phyloP scores from a whole-genome alignment of 805 yeast species.

The Suhomyces pyralidae region DNA sequence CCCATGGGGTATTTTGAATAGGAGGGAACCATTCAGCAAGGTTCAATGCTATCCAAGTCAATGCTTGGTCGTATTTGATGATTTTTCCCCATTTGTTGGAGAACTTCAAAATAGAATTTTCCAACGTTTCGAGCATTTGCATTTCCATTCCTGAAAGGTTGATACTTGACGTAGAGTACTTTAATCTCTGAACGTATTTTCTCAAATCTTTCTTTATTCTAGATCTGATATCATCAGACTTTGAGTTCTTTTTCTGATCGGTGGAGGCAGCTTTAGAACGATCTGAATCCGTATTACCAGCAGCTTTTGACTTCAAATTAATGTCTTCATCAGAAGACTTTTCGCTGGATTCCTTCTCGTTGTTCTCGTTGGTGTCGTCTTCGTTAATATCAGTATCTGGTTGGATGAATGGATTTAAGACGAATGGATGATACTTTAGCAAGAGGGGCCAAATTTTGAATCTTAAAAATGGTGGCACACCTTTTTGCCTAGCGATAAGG shows the following conservation, averaged over 20 bases:
- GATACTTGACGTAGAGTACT: constrained; percentile 22
- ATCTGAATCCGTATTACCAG: not conserved
- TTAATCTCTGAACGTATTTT: constrained; percentile 54
- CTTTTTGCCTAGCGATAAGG: constrained; percentile 73
- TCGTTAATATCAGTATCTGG: constrained; percentile 47
- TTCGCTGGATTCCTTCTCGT: constrained; percentile 6
- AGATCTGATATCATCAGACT: constrained; percentile 20
- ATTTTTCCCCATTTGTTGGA: constrained; percentile 74
- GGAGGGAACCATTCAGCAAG: constrained; percentile 89
- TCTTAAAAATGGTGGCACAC: constrained; percentile 80
- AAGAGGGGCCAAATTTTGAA: constrained; percentile 82
- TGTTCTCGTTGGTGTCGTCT: constrained; percentile 13
- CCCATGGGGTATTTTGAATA: constrained; percentile 49
- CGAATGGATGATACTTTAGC: constrained; percentile 81
- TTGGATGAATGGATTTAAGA: constrained; percentile 66
- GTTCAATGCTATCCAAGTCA: constrained; percentile 85
- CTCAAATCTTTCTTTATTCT: constrained; percentile 55
- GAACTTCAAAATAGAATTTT: constrained; percentile 61
- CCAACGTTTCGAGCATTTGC: constrained; percentile 53
- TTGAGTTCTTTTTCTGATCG: not conserved
- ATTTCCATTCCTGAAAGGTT: constrained; percentile 44
- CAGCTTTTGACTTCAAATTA: not conserved
- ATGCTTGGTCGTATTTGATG: constrained; percentile 74
- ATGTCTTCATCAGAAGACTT: not conserved
- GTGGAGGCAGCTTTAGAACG: not conserved